Evolutionary conservation across 305 asterid species (phyloP).

Genomic region (Andrographis paniculata): DNA sequence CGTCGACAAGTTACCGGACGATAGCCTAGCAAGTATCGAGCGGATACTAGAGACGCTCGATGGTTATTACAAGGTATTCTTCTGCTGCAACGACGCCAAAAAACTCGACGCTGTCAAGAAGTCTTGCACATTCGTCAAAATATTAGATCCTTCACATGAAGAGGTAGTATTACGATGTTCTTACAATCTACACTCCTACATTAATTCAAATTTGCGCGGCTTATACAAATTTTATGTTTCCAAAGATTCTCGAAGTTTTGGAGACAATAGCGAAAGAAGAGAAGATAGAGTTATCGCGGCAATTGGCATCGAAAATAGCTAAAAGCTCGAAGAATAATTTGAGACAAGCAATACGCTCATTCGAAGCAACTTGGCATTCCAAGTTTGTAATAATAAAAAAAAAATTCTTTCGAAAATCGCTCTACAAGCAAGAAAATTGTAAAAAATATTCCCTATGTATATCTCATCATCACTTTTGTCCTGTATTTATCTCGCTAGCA

Average conservation of each 20-base stretch:
- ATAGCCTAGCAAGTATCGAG: slow-evolving; percentile 55
- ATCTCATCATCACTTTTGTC: too few relatives aligned
- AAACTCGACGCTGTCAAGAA: slow-evolving; percentile 54
- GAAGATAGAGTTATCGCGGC: slow-evolving; percentile 44
- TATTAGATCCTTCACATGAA: slow-evolving; percentile 62
- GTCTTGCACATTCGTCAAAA: slow-evolving; percentile 55
- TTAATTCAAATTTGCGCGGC: slow-evolving; percentile 1
- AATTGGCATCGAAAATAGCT: slow-evolving; percentile 56
- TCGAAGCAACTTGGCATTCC: slow-evolving; percentile 82
- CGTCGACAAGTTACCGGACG: slow-evolving; percentile 69
- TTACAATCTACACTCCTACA: too few relatives aligned
- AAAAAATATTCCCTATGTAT: too few relatives aligned
- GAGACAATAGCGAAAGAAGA: slow-evolving; percentile 62
- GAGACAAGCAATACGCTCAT: slow-evolving; percentile 87
- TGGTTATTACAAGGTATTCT: slow-evolving; percentile 59
- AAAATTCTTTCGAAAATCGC: too few relatives aligned
- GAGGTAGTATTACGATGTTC: slow-evolving; percentile 37
- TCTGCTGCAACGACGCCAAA: slow-evolving; percentile 72
- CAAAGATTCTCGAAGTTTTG: slow-evolving; percentile 58
- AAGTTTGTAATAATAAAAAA: too few relatives aligned
- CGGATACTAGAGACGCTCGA: slow-evolving; percentile 69
- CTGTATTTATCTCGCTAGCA: too few relatives aligned
- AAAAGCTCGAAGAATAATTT: slow-evolving; percentile 66
- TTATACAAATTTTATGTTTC: slow-evolving; percentile 10
- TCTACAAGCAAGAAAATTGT: too few relatives aligned